Percentiles rank a stretch among this genome's conserved stretches.
These are phyloP conservation scores for Viscum album DNA, from an alignment of 177 flowering plant species.

Conservation along the genomic window DNA sequence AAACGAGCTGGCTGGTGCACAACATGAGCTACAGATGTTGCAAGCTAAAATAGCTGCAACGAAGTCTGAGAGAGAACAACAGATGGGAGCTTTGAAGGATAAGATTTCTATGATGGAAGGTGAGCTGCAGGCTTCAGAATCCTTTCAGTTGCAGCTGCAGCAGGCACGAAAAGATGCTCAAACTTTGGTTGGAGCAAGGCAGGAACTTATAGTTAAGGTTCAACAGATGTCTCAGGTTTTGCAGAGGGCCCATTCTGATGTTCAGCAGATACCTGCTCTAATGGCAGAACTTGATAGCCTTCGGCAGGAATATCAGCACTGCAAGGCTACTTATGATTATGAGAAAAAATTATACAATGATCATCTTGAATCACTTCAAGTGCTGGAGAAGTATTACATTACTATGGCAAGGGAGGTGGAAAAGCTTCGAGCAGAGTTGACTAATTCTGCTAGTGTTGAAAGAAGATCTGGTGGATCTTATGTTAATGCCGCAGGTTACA, in stretches of 20 bases:
- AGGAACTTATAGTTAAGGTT: conserved; percentile 49
- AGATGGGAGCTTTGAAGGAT: conserved; percentile 42
- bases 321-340: conserved; percentile 79
- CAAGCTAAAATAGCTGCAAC: conserved; percentile 43
- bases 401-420: conserved; percentile 85
- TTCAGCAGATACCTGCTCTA: conserved; percentile 55
- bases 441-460: conserved; percentile 44
- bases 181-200: conserved; percentile 41
- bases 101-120: conserved; percentile 59
- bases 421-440: conserved; percentile 73
- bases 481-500: conserved; percentile 37
- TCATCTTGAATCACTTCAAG: conserved; percentile 82
- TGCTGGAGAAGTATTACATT: conserved; percentile 81
- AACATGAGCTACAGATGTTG: conserved; percentile 61
- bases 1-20: conserved; percentile 75
- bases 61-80: conserved; percentile 62
- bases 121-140: conserved; percentile 47
- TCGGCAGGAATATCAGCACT: conserved; percentile 74
- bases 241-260: conserved; percentile 53
- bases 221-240: conserved; percentile 59
- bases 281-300: conserved; percentile 66
- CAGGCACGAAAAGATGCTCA: conserved; percentile 60
- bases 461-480: conserved; percentile 56
- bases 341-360: conserved; percentile 76
- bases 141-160: conserved; percentile 54